Percentiles rank a stretch among this genome's conserved stretches.
Evolutionary conservation across 2,329 filamentous ascomycete genomes (phyloP).

Genomic region (Aplosporella prunicola): DNA sequence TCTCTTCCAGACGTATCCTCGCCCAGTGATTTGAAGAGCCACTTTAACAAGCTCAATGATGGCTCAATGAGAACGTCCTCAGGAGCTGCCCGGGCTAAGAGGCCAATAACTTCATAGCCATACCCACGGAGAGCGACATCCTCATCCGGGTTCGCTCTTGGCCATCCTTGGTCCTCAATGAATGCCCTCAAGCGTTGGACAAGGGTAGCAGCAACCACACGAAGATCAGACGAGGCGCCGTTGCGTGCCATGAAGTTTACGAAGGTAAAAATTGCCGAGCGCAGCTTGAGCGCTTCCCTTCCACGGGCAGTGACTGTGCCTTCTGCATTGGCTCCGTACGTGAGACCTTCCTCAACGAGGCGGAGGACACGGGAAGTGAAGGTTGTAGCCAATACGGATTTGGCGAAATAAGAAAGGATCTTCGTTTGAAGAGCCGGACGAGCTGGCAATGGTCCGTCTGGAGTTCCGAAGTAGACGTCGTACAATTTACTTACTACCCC

Average conservation of each 20-base stretch:
- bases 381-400: constrained; percentile 63
- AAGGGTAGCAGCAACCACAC: constrained; percentile 56
- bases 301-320: constrained; percentile 37
- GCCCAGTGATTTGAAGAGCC: constrained; percentile 75
- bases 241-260: constrained; percentile 78
- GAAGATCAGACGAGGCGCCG: constrained; percentile 52
- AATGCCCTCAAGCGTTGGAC: constrained; percentile 63
- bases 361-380: constrained; percentile 59
- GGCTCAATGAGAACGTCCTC: constrained; percentile 44
- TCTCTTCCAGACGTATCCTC: constrained; percentile 66
- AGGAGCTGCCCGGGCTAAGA: constrained; percentile 60
- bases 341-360: constrained; percentile 51
- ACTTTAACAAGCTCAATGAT: constrained; percentile 52
- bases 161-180: constrained; percentile 77
- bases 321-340: constrained; percentile 14
- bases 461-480: constrained; percentile 54
- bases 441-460: constrained; percentile 19
- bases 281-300: constrained; percentile 68
- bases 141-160: constrained; percentile 46
- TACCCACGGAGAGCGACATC: constrained; percentile 61
- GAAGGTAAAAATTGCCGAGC: constrained; percentile 75
- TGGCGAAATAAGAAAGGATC: constrained; percentile 65
- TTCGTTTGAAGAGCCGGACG: constrained; percentile 67
- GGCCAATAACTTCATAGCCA: constrained; percentile 84
- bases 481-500: constrained; percentile 58